phyloP scores from a whole-genome alignment of 176 grass and related monocot species.

The Microstegium vimineum region DNA sequence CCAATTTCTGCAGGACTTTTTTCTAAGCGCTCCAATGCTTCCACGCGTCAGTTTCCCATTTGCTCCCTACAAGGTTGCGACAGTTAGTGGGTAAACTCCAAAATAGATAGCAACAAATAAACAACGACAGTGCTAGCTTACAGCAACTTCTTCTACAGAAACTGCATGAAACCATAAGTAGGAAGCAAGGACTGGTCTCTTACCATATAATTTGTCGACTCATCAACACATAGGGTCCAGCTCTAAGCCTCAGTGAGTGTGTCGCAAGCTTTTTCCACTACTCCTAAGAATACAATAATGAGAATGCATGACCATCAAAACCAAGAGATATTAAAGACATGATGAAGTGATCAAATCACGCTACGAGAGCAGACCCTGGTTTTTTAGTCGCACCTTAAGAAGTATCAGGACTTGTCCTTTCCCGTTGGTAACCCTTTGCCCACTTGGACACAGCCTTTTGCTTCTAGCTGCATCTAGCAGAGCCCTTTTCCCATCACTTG shows the following conservation, averaged over 20 bases:
- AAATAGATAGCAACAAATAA: neutral
- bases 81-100: too few species aligned
- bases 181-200: neutral
- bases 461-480: constrained; percentile 12
- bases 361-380: neutral
- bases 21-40: neutral
- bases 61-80: too few species aligned
- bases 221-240: neutral
- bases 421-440: constrained; percentile 15
- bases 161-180: neutral
- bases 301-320: neutral
- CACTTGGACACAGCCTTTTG: constrained; percentile 14
- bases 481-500: constrained; percentile 30
- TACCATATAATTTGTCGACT: neutral
- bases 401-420: constrained; percentile 13
- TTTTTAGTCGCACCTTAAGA: constrained; percentile 1
- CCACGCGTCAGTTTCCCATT: neutral
- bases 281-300: neutral
- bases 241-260: neutral
- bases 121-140: neutral
- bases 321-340: neutral
- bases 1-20: neutral
- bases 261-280: constrained; percentile 6
- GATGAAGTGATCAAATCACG: neutral
- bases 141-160: neutral